Evolutionary conservation across 2,329 filamentous ascomycete genomes (phyloP).

Genomic region (Hymenoscyphus scutula): DNA sequence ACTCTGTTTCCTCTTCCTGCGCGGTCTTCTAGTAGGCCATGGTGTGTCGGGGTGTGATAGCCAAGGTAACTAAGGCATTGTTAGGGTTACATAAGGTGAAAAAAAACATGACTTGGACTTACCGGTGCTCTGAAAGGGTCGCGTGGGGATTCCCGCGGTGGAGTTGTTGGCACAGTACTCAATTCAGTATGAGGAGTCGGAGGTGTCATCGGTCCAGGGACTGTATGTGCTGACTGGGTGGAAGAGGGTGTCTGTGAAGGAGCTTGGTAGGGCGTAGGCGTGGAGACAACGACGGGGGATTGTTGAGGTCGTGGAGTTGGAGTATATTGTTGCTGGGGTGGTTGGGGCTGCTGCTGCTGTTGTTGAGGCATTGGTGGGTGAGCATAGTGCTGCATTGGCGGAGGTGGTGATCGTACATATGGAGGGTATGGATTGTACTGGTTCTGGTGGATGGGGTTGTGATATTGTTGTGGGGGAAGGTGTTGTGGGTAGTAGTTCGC

Average conservation of each 20-base stretch:
- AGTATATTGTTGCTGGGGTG: conserved; percentile 13
- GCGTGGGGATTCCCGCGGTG: conserved; percentile 27
- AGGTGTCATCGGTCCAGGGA: conserved; percentile 43
- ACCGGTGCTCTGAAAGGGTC: conserved; percentile 50
- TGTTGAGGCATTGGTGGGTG: conserved; percentile 40
- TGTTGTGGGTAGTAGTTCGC: conserved; percentile 50
- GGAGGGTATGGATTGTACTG: conserved; percentile 43
- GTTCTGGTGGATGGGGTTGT: conserved; percentile 44
- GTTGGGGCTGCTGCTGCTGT: conserved; percentile 10
- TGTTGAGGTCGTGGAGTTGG: conserved; percentile 46
- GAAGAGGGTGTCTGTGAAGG: conserved; percentile 41
- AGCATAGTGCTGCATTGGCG: conserved; percentile 52
- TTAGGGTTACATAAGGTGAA: conserved; percentile 28
- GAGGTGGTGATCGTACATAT: conserved; percentile 49
- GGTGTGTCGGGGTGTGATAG: conserved; percentile 48
- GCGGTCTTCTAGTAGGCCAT: conserved; percentile 47
- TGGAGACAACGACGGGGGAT: conserved; percentile 49
- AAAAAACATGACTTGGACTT: conserved; percentile 37
- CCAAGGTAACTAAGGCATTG: conserved; percentile 53
- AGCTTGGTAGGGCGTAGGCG: conserved; percentile 54
- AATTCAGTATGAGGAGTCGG: conserved; percentile 42
- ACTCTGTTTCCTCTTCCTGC: conserved; percentile 43
- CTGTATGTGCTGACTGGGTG: conserved; percentile 33
- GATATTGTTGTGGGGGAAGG: conserved; percentile 59
- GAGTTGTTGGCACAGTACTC: conserved; percentile 30